Conservation (phyloP, 192 early-diverging fungal species). For the Allomyces arbusculus region DNA sequence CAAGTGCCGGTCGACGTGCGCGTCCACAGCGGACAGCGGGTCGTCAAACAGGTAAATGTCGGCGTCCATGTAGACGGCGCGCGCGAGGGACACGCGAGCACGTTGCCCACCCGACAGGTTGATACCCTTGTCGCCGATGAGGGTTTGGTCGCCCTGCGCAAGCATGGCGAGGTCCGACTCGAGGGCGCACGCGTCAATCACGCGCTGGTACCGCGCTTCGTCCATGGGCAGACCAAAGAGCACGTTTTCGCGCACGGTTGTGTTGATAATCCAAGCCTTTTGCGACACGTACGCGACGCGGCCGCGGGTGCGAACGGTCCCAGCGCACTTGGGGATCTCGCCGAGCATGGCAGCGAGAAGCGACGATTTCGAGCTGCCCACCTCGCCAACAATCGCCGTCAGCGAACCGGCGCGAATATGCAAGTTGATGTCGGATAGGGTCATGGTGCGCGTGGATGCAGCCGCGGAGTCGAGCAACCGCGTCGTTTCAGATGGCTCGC, state of each 20-base stretch:
- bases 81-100: constrained; percentile 9
- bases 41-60: constrained; percentile 1
- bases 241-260: constrained; percentile 53
- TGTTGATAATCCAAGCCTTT: constrained; percentile 39
- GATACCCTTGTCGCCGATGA: constrained; percentile 17
- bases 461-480: no score
- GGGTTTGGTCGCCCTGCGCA: constrained; percentile 31
- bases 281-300: constrained; percentile 23
- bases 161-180: constrained; percentile 31
- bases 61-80: background rate
- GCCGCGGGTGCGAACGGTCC: constrained; percentile 37
- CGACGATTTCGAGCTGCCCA: constrained; percentile 64
- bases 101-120: constrained; percentile 17
- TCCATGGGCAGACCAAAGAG: constrained; percentile 36
- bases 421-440: constrained; percentile 17
- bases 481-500: no score
- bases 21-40: constrained; percentile 1
- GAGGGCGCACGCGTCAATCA: constrained; percentile 37
- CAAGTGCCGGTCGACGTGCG: constrained; percentile 1
- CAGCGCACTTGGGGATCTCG: constrained; percentile 43
- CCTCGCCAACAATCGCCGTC: constrained; percentile 32
- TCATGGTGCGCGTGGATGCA: background rate
- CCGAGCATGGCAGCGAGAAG: constrained; percentile 66
- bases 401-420: constrained; percentile 15
- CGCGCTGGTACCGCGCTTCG: constrained; percentile 25